Base-by-base conservation (phyloP, 306 rosid species). In the Malus asiatica region DNA sequence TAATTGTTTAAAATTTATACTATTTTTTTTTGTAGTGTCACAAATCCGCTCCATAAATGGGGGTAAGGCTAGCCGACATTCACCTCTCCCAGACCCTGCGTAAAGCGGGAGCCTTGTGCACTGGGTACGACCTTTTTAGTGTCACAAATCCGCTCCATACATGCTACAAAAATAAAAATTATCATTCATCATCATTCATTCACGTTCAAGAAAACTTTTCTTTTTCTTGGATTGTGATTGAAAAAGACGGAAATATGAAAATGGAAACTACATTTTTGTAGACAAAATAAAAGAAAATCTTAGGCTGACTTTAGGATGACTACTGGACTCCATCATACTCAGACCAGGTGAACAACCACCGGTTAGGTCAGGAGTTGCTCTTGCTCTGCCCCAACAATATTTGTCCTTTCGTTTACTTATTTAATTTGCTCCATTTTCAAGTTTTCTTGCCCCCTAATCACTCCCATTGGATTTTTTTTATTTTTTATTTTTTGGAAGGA, bases 201-300 rank as follows among this genome's bases (percentile, higher is more conserved):
- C 23, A 58, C 18, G 45, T 60, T 40, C 27, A 59, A 73, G 77
- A 68, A 73, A 73, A 59, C 11, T 8, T 73, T 42, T 16, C 19
- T 16, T 4, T 13, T 68, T 22, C 19, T 25, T 16, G 55, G 64
- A 66, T 66, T 67, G n/a, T n/a, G 74, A 66, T 46, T 58, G 78
- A 66, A 66, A 79, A 58, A 20, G 78, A 79, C 69, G 23, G 25
- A 11, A 53, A 57, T 45, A 22, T 29, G 20, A 46, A 33, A 6
- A 53, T 14, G 65, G 59, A 70, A 27, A 14, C 22, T 51, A 8
- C 3, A 20, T 11, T 22, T 27, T 66, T 38, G 11, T 61, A 55
- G n/a, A 71, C n/a, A 72, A 55, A 62, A 61, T 59, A 44, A 60
- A 72, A 63, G 73, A 78, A 44, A 71, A 63, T 63, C n/a, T 63